Evolutionary conservation across 306 rosid species (phyloP).

Genomic region (Psophocarpus tetragonolobus): DNA sequence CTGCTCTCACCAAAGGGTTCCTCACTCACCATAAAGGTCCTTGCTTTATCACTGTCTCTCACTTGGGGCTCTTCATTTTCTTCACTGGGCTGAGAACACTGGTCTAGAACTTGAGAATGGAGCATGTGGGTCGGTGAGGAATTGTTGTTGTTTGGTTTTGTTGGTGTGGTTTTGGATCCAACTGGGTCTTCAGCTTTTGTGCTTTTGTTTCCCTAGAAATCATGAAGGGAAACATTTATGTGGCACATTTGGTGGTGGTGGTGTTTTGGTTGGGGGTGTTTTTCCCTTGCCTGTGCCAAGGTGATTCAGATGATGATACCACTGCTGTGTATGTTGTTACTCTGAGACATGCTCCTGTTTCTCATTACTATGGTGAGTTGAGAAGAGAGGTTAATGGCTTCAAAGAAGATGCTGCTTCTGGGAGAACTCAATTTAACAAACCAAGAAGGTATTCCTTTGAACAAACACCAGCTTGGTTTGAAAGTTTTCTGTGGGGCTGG

Average conservation of each 20-base stretch:
- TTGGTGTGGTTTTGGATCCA: slow-evolving; percentile 28
- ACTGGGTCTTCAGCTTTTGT: slow-evolving; percentile 31
- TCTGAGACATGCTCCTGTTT: slow-evolving; percentile 64
- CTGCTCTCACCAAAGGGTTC: slow-evolving; percentile 36
- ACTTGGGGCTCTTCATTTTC: slow-evolving; percentile 31
- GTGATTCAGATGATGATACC: slow-evolving; percentile 49
- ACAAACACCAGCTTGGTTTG: background rate
- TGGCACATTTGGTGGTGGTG: slow-evolving; percentile 43
- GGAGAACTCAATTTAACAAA: slow-evolving; percentile 60
- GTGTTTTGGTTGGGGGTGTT: slow-evolving; percentile 51
- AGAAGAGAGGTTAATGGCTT: slow-evolving; percentile 43
- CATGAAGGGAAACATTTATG: slow-evolving; percentile 52
- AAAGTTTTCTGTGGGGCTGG: background rate
- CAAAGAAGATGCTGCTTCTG: slow-evolving; percentile 49
- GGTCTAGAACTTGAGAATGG: slow-evolving; percentile 41
- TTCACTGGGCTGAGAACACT: background rate
- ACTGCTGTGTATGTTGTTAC: slow-evolving; percentile 80
- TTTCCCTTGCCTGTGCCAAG: slow-evolving; percentile 52
- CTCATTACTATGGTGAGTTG: slow-evolving; percentile 58
- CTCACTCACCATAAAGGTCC: slow-evolving; percentile 45
- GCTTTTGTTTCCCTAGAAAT: slow-evolving; percentile 18
- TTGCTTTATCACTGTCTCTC: slow-evolving; percentile 44
- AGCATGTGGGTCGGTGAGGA: slow-evolving; percentile 42
- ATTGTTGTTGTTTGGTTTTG: slow-evolving; percentile 15
- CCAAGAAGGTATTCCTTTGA: slow-evolving; percentile 41